A percentile compares a stretch with the other conserved stretches of the same genome.
Conservation (phyloP, 768 basidiomycete species). For the Kwoniella shandongensis region DNA sequence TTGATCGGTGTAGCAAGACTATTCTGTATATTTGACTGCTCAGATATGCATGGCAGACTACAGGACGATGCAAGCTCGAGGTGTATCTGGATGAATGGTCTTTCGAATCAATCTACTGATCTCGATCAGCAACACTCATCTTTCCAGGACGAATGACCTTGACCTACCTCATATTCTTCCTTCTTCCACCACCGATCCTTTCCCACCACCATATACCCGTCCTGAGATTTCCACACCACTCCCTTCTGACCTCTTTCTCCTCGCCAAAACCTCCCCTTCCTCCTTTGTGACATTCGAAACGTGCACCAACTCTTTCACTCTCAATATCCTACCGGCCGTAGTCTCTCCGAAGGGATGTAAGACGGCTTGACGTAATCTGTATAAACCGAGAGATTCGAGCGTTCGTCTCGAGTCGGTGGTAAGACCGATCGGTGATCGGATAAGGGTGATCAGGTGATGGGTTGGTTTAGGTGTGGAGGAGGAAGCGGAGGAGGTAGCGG, state of each 20-base stretch:
- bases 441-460: constrained; percentile 85
- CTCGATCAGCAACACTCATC: no score
- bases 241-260: constrained; percentile 38
- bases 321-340: constrained; percentile 79
- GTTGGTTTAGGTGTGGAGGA: constrained; percentile 54
- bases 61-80: no score
- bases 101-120: no score
- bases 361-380: constrained; percentile 76
- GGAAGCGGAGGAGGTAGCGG: constrained; percentile 7
- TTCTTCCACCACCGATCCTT: constrained; percentile 1
- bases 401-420: constrained; percentile 71
- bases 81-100: no score
- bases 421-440: constrained; percentile 81
- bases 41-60: no score
- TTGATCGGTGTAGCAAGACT: no score
- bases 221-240: constrained; percentile 40
- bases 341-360: constrained; percentile 72
- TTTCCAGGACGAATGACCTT: no score
- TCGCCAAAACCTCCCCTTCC: constrained; percentile 33
- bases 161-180: neutral
- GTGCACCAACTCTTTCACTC: constrained; percentile 83
- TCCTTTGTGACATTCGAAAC: constrained; percentile 74
- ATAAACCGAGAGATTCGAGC: constrained; percentile 74
- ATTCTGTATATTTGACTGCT: no score
- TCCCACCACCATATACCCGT: constrained; percentile 34